phyloP scores from a whole-genome alignment of 805 yeast genomes.

The Pichia exigua region DNA sequence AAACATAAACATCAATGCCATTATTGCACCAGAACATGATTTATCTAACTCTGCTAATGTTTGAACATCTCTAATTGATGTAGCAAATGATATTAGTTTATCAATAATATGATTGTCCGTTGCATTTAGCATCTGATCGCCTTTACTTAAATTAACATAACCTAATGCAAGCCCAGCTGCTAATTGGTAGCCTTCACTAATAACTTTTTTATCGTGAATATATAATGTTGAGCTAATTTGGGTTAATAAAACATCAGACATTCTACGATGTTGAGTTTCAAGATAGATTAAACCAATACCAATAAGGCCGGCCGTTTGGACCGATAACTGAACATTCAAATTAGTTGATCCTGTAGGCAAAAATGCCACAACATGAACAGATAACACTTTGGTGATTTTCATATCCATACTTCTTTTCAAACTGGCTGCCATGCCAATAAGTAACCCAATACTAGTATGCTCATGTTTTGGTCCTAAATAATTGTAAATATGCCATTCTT shows the following conservation, averaged over 20 bases:
- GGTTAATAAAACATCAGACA: conserved; percentile 70
- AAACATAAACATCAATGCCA: conserved; percentile 69
- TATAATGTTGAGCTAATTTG: conserved; percentile 54
- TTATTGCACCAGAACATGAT: conserved; percentile 63
- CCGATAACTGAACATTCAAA: conserved; percentile 70
- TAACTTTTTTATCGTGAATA: conserved; percentile 47
- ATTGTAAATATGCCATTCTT: conserved; percentile 95
- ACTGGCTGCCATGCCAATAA: conserved; percentile 92
- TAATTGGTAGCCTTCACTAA: conserved; percentile 73
- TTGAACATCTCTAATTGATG: conserved; percentile 55
- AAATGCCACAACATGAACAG: conserved; percentile 88
- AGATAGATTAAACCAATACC: conserved; percentile 84
- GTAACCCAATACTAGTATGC: conserved; percentile 74
- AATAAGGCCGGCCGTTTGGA: conserved; percentile 85
- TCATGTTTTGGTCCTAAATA: conserved; percentile 85
- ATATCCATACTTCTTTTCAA: conserved; percentile 73
- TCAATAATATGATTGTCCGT: conserved; percentile 62
- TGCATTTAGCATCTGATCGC: conserved; percentile 41
- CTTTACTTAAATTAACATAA: conserved; percentile 71
- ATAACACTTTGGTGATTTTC: conserved; percentile 79
- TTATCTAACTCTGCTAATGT: conserved; percentile 51
- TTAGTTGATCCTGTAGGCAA: conserved; percentile 89
- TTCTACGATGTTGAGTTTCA: conserved; percentile 72
- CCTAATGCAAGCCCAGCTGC: conserved; percentile 91
- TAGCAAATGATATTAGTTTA: conserved; percentile 47